These are phyloP conservation scores for Endothia cerciana DNA, from an alignment of 2,329 filamentous ascomycete species.

Conservation along the genomic window DNA sequence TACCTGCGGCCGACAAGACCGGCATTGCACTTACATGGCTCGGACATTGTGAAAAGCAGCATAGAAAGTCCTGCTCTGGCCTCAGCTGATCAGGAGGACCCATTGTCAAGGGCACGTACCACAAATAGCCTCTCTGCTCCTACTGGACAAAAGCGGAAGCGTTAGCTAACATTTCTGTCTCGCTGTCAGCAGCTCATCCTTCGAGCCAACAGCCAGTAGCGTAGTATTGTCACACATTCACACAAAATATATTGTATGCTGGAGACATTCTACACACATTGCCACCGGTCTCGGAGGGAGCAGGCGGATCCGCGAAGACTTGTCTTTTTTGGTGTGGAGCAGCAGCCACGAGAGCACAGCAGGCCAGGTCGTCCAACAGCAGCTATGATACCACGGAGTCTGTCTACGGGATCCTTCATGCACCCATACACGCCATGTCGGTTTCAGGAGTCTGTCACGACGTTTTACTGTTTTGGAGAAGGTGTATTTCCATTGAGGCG, in stretches of 20 bases:
- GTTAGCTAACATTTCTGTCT: constrained; percentile 30
- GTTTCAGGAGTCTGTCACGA: constrained; percentile 17
- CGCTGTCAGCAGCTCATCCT: constrained; percentile 31
- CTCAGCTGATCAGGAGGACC: constrained; percentile 63
- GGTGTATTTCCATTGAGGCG: constrained; percentile 25
- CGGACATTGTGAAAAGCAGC: constrained; percentile 28
- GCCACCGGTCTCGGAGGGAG: constrained; percentile 2
- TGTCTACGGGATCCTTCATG: constrained; percentile 26
- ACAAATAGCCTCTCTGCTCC: constrained; percentile 50
- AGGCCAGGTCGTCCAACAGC: constrained; percentile 26
- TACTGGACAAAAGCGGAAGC: constrained; percentile 30
- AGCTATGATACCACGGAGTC: constrained; percentile 30
- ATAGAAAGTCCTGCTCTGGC: constrained; percentile 67
- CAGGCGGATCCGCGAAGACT: constrained; percentile 4
- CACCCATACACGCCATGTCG: constrained; percentile 23
- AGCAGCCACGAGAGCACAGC: constrained; percentile 23
- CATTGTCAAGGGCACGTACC: constrained; percentile 53
- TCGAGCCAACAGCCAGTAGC: constrained; percentile 30
- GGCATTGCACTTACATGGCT: constrained; percentile 56
- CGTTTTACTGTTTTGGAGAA: constrained; percentile 9
- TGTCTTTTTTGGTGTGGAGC: constrained; percentile 14
- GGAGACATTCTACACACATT: constrained; percentile 8
- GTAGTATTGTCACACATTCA: constrained; percentile 14
- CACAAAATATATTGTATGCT: constrained; percentile 8
- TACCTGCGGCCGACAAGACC: constrained; percentile 53